Evolutionary conservation across 163 green algal genomes (phyloP).

Genomic region (Botryococcus braunii): DNA sequence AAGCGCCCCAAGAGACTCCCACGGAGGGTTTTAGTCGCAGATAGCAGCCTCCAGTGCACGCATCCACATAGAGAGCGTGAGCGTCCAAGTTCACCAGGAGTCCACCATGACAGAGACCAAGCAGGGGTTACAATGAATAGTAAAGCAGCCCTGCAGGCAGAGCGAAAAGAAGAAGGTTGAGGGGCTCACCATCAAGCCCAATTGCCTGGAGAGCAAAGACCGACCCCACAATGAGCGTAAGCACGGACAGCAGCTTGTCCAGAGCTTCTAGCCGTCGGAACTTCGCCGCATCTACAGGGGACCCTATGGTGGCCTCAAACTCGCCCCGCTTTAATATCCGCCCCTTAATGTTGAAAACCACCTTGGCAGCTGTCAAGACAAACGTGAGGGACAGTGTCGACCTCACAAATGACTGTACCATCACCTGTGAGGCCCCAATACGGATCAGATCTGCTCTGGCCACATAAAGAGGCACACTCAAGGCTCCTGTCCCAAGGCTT

Average conservation of each 20-base stretch:
- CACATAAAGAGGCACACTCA: too few relatives aligned
- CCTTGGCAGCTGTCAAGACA: constrained; percentile 60
- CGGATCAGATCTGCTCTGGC: too few relatives aligned
- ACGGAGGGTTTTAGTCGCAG: too few relatives aligned
- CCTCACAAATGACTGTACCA: constrained; percentile 66
- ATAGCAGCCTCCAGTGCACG: too few relatives aligned
- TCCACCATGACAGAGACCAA: too few relatives aligned
- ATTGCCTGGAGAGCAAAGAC: constrained; percentile 71
- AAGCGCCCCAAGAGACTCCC: too few relatives aligned
- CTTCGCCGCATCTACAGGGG: constrained; percentile 69
- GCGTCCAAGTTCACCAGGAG: too few relatives aligned
- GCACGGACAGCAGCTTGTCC: constrained; percentile 75
- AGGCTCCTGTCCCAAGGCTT: too few relatives aligned
- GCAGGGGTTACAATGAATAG: too few relatives aligned
- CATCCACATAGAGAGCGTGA: too few relatives aligned
- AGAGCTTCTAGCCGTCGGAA: constrained; percentile 76
- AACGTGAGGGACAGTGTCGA: constrained; percentile 77
- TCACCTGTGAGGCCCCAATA: too few relatives aligned
- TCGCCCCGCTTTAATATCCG: constrained; percentile 38
- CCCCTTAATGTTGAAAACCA: constrained; percentile 84
- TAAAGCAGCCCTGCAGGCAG: too few relatives aligned
- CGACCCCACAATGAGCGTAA: constrained; percentile 58
- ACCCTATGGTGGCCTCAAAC: constrained; percentile 65
- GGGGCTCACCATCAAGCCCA: constrained; percentile 50
- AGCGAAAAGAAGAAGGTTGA: not conserved